Percentiles rank a stretch among this genome's conserved stretches.
Evolutionary conservation across 2,329 filamentous ascomycete genomes (phyloP).

Genomic region (Penicillium sp.): DNA sequence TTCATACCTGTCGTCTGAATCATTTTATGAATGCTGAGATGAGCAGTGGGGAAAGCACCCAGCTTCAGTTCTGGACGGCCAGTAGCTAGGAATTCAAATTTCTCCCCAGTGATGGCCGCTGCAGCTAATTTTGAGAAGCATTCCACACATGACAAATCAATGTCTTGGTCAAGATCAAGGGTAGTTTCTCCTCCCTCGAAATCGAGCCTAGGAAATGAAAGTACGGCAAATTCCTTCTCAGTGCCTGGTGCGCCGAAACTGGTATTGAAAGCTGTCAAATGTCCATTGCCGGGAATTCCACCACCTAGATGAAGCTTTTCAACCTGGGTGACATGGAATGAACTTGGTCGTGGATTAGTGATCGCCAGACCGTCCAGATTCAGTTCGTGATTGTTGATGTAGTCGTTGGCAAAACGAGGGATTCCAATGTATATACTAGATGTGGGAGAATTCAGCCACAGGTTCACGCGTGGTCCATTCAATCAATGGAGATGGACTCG

Average conservation of each 20-base stretch:
- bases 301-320: slow-evolving; percentile 14
- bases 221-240: slow-evolving; percentile 13
- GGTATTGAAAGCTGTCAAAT: slow-evolving; percentile 20
- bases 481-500: no score
- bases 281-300: slow-evolving; percentile 19
- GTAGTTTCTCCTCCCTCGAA: slow-evolving; percentile 9
- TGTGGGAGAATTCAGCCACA: no score
- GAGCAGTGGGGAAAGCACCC: slow-evolving; percentile 18
- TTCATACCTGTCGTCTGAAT: slow-evolving; percentile 17
- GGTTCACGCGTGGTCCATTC: no score
- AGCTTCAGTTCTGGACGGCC: slow-evolving; percentile 17
- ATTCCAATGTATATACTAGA: slow-evolving; percentile 21
- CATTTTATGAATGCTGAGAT: slow-evolving; percentile 21
- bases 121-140: slow-evolving; percentile 19
- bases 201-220: slow-evolving; percentile 15
- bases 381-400: slow-evolving; percentile 21
- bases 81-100: slow-evolving; percentile 14
- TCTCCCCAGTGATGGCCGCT: slow-evolving; percentile 13
- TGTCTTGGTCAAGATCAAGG: slow-evolving; percentile 20
- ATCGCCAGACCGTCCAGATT: slow-evolving; percentile 19
- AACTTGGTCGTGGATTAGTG: slow-evolving; percentile 19
- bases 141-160: slow-evolving; percentile 20
- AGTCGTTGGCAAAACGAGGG: slow-evolving; percentile 20
- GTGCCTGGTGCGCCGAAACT: slow-evolving; percentile 11
- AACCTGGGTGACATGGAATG: slow-evolving; percentile 20